A percentile compares a stretch with the other conserved stretches of the same genome.
These are phyloP conservation scores for Euphorbia corollata DNA, from an alignment of 441 rosid genomes.

Conservation along the genomic window DNA sequence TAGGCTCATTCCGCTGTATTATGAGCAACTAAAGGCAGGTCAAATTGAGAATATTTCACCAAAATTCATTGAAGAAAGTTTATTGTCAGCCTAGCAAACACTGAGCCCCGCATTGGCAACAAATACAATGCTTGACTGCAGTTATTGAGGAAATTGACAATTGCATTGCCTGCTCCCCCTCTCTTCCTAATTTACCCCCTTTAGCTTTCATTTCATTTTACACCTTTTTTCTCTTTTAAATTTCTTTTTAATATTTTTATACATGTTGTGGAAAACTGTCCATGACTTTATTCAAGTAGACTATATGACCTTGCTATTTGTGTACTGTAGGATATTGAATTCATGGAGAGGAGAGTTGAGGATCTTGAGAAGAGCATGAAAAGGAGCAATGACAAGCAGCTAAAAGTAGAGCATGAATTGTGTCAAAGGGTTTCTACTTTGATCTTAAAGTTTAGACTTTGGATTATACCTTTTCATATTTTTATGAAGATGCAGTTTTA, in stretches of 20 bases:
- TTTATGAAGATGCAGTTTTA: slow-evolving; percentile 13
- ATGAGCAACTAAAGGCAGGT: neutral
- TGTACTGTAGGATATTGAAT: slow-evolving; percentile 75
- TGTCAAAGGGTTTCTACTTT: slow-evolving; percentile 52
- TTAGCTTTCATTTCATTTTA: too few species aligned
- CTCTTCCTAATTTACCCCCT: too few species aligned
- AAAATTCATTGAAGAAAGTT: neutral
- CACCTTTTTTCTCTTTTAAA: too few species aligned
- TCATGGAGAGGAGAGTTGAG: slow-evolving; percentile 36
- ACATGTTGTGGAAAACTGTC: too few species aligned
- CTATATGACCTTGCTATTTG: slow-evolving; percentile 5
- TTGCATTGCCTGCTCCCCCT: too few species aligned
- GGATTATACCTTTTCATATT: neutral
- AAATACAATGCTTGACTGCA: too few species aligned
- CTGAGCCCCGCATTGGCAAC: too few species aligned
- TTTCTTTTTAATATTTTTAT: too few species aligned
- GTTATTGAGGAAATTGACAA: too few species aligned
- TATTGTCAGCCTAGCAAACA: neutral
- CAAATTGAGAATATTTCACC: neutral
- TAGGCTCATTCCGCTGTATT: neutral
- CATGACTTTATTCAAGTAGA: too few species aligned
- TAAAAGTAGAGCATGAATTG: slow-evolving; percentile 75
- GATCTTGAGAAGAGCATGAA: slow-evolving; percentile 65
- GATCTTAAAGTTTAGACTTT: slow-evolving; percentile 2
- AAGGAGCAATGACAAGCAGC: slow-evolving; percentile 96